Evolutionary conservation across 805 yeast genomes (phyloP).

Genomic region (Starmerella stellata): DNA sequence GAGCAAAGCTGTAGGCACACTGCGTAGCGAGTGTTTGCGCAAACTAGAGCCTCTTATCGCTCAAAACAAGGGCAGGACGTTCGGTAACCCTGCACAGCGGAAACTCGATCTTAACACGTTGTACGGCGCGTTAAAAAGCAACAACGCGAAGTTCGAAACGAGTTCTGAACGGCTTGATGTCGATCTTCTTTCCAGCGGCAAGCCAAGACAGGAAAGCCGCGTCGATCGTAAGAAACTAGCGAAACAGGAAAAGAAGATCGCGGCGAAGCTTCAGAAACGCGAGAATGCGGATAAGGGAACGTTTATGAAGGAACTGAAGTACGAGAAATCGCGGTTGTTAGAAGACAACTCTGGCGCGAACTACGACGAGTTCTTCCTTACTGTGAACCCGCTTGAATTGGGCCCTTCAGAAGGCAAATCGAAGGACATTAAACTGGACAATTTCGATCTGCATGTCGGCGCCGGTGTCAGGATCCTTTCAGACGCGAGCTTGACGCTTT

Average conservation of each 20-base stretch:
- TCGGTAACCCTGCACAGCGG: constrained; percentile 70
- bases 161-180: constrained; percentile 41
- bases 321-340: constrained; percentile 73
- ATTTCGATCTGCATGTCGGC: constrained; percentile 86
- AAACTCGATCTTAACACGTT: constrained; percentile 48
- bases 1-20: constrained; percentile 32
- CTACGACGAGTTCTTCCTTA: constrained; percentile 86
- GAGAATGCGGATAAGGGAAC: constrained; percentile 19
- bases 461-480: constrained; percentile 84
- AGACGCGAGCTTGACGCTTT: constrained; percentile 68
- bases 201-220: constrained; percentile 67
- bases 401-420: constrained; percentile 54
- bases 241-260: constrained; percentile 93
- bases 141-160: constrained; percentile 58
- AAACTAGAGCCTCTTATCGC: constrained; percentile 33
- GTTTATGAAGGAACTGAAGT: constrained; percentile 22
- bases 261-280: constrained; percentile 87
- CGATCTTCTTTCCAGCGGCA: constrained; percentile 58
- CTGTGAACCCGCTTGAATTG: constrained; percentile 85
- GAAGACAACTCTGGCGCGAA: constrained; percentile 45
- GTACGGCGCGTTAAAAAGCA: constrained; percentile 53
- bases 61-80: constrained; percentile 25
- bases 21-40: constrained; percentile 34
- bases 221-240: constrained; percentile 94
- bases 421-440: constrained; percentile 88